Base-by-base conservation (phyloP, 202 grass and related monocot genomes). In the Brachypodium distachyon region DNA sequence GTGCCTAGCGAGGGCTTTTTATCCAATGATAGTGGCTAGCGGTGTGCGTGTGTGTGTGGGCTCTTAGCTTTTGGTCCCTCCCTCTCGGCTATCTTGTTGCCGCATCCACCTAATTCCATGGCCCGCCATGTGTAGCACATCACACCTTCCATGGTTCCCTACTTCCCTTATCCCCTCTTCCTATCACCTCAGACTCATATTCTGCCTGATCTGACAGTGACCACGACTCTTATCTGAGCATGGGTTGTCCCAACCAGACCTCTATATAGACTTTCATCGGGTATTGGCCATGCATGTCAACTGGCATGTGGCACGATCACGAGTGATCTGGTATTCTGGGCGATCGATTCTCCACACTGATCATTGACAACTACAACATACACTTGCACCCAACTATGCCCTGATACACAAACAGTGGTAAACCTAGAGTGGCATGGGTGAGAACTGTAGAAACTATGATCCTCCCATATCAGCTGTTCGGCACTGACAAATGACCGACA, bases 21-120 rank as follows among this genome's bases (percentile, higher is more conserved):
- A 88, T 81, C 86, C 81, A 81, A 84, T 81, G 71, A 81, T 81
- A 81, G 77, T 81, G 86, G 86, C 86, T 74, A 70, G 74, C 43
- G 52, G 62, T 69, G 69, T 33, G 69, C 68, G 41, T 58, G 66
- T 64, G 74, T 2, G 86, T 37, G 44, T 6, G 65, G 17, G 42
- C 12, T 10, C 22, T 34, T 63, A 76, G 76, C 86, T 81, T 84
- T 88, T 76, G 63, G 86, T 39, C 69, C 67, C 59, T 59, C 73
- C 33, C 0, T 3, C 63, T 81, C 81, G 77, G 72, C 81, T 41
- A 84, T 73, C 81, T 84, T 88, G 86, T 88, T 84, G 86, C 86
- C 81, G 86, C 86, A 77, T 88, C 77, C 81, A 77, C 81, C 86
- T 25, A 88, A 88, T 84, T 81, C 81, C 54, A 70, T 21, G 76